Evolutionary conservation across 345 rosid species (phyloP).

Genomic region (Citrus hindsii): DNA sequence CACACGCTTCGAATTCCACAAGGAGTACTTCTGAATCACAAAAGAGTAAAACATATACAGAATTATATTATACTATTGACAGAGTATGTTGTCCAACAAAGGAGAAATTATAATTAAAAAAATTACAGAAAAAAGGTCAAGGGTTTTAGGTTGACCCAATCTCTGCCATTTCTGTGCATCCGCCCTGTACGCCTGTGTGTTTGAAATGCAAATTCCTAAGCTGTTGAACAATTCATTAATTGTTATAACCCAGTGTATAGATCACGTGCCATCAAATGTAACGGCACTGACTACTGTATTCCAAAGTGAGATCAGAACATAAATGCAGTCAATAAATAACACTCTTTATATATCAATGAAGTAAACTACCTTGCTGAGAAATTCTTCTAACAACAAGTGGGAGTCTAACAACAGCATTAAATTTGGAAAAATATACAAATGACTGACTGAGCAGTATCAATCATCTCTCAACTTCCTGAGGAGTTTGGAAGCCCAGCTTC

Average conservation of each 20-base stretch:
- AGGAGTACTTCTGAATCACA: slow-evolving; percentile 66
- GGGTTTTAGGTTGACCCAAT: no score
- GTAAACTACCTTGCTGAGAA: background rate
- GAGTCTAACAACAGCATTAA: background rate
- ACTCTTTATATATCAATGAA: background rate
- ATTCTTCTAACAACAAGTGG: background rate
- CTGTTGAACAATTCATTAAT: no score
- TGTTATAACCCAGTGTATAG: background rate
- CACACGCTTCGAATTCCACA: slow-evolving; percentile 87
- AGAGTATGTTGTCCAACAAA: background rate
- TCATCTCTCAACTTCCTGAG: slow-evolving; percentile 66
- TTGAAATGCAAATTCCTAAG: no score
- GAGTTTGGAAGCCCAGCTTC: slow-evolving; percentile 67
- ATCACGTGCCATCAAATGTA: background rate
- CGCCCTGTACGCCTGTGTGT: no score
- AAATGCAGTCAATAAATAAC: background rate
- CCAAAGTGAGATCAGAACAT: background rate
- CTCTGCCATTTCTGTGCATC: no score
- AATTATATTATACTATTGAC: background rate
- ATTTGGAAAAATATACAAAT: background rate
- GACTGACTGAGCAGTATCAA: slow-evolving; percentile 14
- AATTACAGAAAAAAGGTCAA: background rate
- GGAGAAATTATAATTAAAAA: background rate
- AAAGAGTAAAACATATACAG: slow-evolving; percentile 4
- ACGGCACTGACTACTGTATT: no score